Evolutionary conservation across 1,284 basidiomycete genomes (phyloP), one percentile per base, ranked within the genome.

Genomic region (Tilletia walkeri): DNA sequence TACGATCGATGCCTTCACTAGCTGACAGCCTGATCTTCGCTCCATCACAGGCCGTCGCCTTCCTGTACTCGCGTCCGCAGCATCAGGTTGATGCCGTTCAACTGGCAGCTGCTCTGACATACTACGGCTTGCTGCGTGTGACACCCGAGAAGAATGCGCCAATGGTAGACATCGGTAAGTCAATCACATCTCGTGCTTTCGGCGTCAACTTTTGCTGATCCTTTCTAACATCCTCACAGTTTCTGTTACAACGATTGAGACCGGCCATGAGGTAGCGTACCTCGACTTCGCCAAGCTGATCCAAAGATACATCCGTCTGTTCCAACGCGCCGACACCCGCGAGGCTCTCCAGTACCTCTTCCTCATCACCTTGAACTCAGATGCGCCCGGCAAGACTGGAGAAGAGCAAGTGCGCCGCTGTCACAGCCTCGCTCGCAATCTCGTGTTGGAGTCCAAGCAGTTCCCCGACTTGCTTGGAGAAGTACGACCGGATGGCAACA

Each of bases 311-410:
- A 89, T 96, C 65, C 89, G 93, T 47, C 91, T 91, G 69, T 96
- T 98, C 83, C 90, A 92, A 61, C 91, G 91, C 83, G 89, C 93
- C 86, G 95, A 96, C 78, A 91, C 94, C 0, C 90, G 92, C 78
- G 92, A 95, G 75, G 96, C 95, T 0, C 85, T 99, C 69, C 94
- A 98, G 85, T 99, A 99, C 80, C 91, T 97, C 49, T 95, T 95
- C 82, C 91, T 93, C 72, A 88, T 97, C 14, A 90, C 91, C 71
- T 88, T 99, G 14, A 76, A 80, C 67, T 87, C 90, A 9, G 94
- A 97, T 80, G 90, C 84, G 0, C 85, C 86, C 1, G 75, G 75
- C 30, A 84, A 84, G 2, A 86, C 91, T 1, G 93, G 93, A 16
- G 89, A 89, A 76, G 91, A 94, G 80, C 95, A 97, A 82, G 86